A percentile compares a stretch with the other conserved stretches of the same genome.
Evolutionary conservation across 768 basidiomycete species (phyloP).

Genomic region (Coprinopsis marcescibilis): DNA sequence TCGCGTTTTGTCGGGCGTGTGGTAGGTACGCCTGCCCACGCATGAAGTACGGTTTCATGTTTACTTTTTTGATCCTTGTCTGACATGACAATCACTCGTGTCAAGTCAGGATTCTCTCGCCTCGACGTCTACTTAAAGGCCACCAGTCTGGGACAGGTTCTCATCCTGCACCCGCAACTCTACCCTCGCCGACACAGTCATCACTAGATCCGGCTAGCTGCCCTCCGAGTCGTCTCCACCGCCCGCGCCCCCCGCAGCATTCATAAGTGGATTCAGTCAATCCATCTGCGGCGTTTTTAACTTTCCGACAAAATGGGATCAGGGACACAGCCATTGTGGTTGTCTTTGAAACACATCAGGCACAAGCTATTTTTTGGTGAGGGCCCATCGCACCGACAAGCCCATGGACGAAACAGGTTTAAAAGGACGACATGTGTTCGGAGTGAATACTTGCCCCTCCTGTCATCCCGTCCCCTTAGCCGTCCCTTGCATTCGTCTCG

Average conservation of each 20-base stretch:
- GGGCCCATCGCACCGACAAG: no score
- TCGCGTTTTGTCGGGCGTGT: constrained; percentile 3
- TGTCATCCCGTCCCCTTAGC: no score
- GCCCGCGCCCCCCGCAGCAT: not conserved
- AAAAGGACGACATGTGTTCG: no score
- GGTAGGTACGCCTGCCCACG: no score
- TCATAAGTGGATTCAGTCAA: not conserved
- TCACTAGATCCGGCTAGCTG: not conserved
- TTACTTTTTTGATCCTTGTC: constrained; percentile 6
- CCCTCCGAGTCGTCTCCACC: not conserved
- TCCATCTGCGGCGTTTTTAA: not conserved
- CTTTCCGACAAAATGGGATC: not conserved
- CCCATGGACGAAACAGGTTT: no score
- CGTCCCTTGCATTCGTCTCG: not conserved
- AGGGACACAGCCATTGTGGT: not conserved
- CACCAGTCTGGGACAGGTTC: not conserved
- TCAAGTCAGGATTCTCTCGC: not conserved
- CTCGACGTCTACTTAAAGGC: not conserved
- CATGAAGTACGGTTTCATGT: no score
- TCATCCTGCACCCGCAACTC: not conserved
- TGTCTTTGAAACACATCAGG: constrained; percentile 3
- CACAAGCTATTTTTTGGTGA: no score
- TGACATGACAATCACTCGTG: not conserved
- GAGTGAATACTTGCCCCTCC: no score
- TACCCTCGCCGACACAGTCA: not conserved